Base-by-base conservation (phyloP, 148 eudicot species). In the Suaeda aralocaspica region DNA sequence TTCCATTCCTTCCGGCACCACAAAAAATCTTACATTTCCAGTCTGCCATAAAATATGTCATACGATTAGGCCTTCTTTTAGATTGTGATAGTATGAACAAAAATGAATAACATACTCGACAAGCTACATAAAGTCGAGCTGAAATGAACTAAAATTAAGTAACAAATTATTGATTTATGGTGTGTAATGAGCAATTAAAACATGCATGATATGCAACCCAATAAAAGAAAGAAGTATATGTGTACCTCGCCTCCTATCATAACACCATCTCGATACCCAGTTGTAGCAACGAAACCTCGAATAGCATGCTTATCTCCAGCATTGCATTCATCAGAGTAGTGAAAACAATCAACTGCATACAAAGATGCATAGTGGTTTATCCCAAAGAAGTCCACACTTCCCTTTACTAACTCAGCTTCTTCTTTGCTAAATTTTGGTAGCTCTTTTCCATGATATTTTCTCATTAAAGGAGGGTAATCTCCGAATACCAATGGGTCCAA, bases 401-500 rank as follows among this genome's bases (percentile, higher is more conserved):
- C 85, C 63, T 79, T 88, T 57, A 88, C 14, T 56, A 77, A 58
- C 1, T 53, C n/a, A 28, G 3, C 77, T 77, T 92, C 96, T 62
- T 82, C 84, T 16, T 49, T n/a, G 12, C 85, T 79, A 68, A 90
- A 90, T 8, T 30, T 66, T 12, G 96, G 98, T 30, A 92, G 60
- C 44, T 81, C 78, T 1, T 65, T 74, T 33, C 90, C 89, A 42
- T 57, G 80, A 70, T 69, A 78, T 26, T 33, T 79, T 2, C 81
- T 79, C 92, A 92, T 86, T 78, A 82, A 81, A 33, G 80, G 51
- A 56, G 98, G 96, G 71, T 90, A 92, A 39, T 90, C 83, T 22
- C 98, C 98, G 50, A 78, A 82, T 51, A 88, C 75, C 42, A 92
- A 50, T 2, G 98, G 98, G 74, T 93, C 98, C 41, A 86, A 61